A percentile compares a stretch with the other conserved stretches of the same genome.
Evolutionary conservation across 345 rosid genomes (phyloP).

Genomic region (Nasturtium officinale): DNA sequence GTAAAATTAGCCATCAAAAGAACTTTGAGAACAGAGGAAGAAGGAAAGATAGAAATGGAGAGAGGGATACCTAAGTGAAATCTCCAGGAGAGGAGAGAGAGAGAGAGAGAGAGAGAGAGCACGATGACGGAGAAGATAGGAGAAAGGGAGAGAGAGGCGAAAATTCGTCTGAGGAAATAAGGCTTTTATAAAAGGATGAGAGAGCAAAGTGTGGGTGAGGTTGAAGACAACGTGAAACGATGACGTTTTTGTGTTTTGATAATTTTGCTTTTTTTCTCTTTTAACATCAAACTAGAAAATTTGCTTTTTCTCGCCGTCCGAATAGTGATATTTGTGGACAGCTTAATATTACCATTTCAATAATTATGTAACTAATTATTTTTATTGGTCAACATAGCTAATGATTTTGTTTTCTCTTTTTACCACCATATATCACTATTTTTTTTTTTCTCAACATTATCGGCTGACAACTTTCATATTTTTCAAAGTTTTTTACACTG

Average conservation of each 20-base stretch:
- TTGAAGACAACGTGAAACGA: conserved; percentile 39
- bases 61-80: conserved; percentile 26
- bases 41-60: not conserved
- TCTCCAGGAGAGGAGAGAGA: not conserved
- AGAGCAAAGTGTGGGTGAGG: conserved; percentile 36
- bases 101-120: conserved; percentile 17
- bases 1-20: not conserved
- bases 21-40: conserved; percentile 14
- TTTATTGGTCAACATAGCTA: conserved; percentile 4
- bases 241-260: conserved; percentile 20
- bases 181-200: conserved; percentile 38
- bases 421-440: not conserved
- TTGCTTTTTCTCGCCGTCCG: conserved; percentile 36
- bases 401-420: conserved; percentile 18
- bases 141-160: conserved; percentile 36
- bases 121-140: conserved; percentile 7
- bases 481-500: not conserved
- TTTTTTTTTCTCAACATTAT: not conserved
- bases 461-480: not conserved
- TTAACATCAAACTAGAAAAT: not conserved
- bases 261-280: not conserved
- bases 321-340: conserved; percentile 45
- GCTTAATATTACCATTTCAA: conserved; percentile 30
- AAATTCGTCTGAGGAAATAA: conserved; percentile 33
- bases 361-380: not conserved